Percentiles rank a stretch among this genome's conserved stretches.
Conservation (phyloP, 345 rosid species). For the Mercurialis annua region DNA sequence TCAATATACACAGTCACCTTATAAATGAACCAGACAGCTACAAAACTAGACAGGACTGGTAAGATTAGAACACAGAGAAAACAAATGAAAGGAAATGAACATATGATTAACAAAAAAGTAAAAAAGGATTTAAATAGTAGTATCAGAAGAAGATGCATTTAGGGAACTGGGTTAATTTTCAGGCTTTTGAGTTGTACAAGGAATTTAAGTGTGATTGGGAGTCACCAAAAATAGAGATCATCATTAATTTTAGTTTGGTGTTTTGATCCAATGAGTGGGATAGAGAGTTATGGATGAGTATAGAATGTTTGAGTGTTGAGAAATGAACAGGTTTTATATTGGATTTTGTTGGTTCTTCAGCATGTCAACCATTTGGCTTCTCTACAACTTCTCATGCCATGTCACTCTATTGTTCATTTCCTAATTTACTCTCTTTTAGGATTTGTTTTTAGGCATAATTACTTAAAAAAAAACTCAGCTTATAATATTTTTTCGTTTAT, state of each 20-base stretch:
- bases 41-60: background rate
- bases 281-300: too few relatives aligned
- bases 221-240: background rate
- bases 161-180: background rate
- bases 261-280: too few relatives aligned
- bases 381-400: background rate
- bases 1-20: background rate
- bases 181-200: background rate
- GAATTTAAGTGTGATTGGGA: background rate
- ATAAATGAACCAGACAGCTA: background rate
- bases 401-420: too few relatives aligned
- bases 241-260: background rate
- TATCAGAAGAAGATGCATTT: background rate
- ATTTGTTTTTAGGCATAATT: too few relatives aligned
- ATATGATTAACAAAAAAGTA: background rate
- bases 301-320: too few relatives aligned
- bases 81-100: background rate
- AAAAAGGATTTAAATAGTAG: slow-evolving; percentile 1
- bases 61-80: background rate
- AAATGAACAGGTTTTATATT: too few relatives aligned
- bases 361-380: background rate
- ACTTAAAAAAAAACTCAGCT: too few relatives aligned
- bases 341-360: background rate
- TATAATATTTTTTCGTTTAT: too few relatives aligned
- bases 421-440: too few relatives aligned